These are phyloP conservation scores for Vigna trinervia DNA, from an alignment of 306 rosid species.

Conservation along the genomic window DNA sequence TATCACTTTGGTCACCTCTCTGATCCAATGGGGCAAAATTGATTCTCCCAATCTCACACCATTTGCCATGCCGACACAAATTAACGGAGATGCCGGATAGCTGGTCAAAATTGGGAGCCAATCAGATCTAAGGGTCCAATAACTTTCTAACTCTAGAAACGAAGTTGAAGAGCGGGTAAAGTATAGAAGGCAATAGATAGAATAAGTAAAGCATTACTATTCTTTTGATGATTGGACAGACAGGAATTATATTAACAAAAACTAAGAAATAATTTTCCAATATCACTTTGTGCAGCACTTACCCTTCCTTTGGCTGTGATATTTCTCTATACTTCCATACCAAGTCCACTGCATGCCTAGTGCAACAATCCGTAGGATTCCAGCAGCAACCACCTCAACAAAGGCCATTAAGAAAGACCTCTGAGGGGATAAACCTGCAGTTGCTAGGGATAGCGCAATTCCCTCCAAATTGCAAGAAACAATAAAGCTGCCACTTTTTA, in stretches of 20 bases:
- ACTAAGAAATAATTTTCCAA: not conserved
- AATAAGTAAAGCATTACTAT: conserved; percentile 8
- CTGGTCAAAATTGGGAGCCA: conserved; percentile 2
- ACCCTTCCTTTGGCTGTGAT: conserved; percentile 62
- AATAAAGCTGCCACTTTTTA: conserved; percentile 69
- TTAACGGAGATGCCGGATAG: not conserved
- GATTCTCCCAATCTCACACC: conserved; percentile 7
- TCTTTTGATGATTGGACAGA: conserved; percentile 14
- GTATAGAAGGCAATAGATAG: conserved; percentile 3
- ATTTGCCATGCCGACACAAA: conserved; percentile 1
- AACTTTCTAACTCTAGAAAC: not conserved
- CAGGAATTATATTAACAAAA: not conserved
- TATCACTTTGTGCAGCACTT: conserved; percentile 44
- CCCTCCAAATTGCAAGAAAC: conserved; percentile 90
- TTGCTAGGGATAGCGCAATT: conserved; percentile 63
- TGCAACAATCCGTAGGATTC: conserved; percentile 62
- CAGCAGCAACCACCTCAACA: conserved; percentile 70
- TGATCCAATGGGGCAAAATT: not conserved
- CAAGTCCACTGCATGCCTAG: conserved; percentile 82
- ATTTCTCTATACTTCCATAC: conserved; percentile 79
- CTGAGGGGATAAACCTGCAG: conserved; percentile 90
- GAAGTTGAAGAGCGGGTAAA: conserved; percentile 5
- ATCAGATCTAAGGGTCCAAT: not conserved
- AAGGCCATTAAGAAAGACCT: conserved; percentile 85
- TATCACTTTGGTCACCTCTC: not conserved